These are phyloP conservation scores for Naganishia sp. DNA, from an alignment of 1,284 basidiomycete species.

Conservation along the genomic window DNA sequence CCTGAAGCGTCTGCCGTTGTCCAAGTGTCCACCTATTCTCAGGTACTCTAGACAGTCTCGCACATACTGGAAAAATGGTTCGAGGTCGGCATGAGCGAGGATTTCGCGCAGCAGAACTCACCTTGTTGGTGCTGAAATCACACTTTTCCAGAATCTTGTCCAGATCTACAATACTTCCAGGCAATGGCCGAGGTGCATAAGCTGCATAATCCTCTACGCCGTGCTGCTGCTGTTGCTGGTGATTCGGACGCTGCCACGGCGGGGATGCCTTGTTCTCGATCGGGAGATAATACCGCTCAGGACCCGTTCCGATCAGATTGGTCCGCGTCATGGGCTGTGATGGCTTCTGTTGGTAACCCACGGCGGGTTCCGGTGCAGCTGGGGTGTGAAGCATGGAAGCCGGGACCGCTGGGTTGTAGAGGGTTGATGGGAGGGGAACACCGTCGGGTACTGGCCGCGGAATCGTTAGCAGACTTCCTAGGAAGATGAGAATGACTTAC, in stretches of 20 bases:
- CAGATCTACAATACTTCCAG: slow-evolving; percentile 79
- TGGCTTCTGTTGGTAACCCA: slow-evolving; percentile 43
- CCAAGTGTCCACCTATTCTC: slow-evolving; percentile 66
- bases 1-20: slow-evolving; percentile 63
- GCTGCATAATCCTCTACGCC: slow-evolving; percentile 41
- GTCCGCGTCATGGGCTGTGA: slow-evolving; percentile 37
- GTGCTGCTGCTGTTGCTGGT: slow-evolving; percentile 18
- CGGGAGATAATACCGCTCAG: slow-evolving; percentile 73
- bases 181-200: slow-evolving; percentile 73
- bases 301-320: slow-evolving; percentile 64
- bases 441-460: slow-evolving; percentile 66
- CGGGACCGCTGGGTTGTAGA: slow-evolving; percentile 67
- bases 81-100: no score
- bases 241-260: slow-evolving; percentile 30
- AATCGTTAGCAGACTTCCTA: not conserved
- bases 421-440: slow-evolving; percentile 62
- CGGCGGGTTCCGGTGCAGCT: slow-evolving; percentile 38
- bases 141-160: slow-evolving; percentile 86
- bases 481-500: slow-evolving; percentile 23
- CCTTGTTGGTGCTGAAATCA: slow-evolving; percentile 78
- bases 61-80: slow-evolving; percentile 61
- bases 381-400: slow-evolving; percentile 58
- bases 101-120: slow-evolving; percentile 49
- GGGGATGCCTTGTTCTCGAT: slow-evolving; percentile 46
- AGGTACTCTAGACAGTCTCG: slow-evolving; percentile 75